phyloP scores from a whole-genome alignment of 768 basidiomycete genomes.

The Pholiota microspora region DNA sequence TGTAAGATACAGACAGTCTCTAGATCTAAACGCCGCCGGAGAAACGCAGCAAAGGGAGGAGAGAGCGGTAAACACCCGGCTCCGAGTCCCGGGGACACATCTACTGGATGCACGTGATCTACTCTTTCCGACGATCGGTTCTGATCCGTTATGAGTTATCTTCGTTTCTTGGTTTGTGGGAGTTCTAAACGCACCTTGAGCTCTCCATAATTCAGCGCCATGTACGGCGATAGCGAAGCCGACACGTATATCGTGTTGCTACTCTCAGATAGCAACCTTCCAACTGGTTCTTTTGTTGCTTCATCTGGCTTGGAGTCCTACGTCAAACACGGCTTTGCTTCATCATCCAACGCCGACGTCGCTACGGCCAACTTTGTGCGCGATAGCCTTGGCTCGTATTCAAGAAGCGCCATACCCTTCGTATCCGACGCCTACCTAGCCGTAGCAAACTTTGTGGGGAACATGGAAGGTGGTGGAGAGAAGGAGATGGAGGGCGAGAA shows the following conservation, averaged over 20 bases:
- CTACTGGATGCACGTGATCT: constrained; percentile 11
- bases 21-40: constrained; percentile 24
- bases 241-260: constrained; percentile 66
- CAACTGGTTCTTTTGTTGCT: constrained; percentile 95
- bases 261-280: constrained; percentile 89
- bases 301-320: constrained; percentile 93
- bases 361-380: constrained; percentile 59
- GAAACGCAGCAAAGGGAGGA: constrained; percentile 8
- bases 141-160: no score
- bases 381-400: constrained; percentile 76
- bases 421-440: constrained; percentile 67
- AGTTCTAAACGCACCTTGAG: neutral
- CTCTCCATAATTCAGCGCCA: neutral
- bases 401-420: constrained; percentile 74
- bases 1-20: neutral
- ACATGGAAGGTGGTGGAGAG: neutral
- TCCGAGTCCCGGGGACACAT: constrained; percentile 14
- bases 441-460: constrained; percentile 25
- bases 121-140: neutral
- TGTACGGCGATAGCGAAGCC: constrained; percentile 18
- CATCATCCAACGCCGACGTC: constrained; percentile 33
- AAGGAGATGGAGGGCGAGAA: constrained; percentile 10
- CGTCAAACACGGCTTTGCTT: constrained; percentile 79
- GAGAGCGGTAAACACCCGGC: constrained; percentile 6
- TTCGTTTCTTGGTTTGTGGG: no score